Percentiles rank a stretch among this genome's conserved stretches.
These are phyloP conservation scores for Melampsora americana DNA, from an alignment of 1,284 basidiomycete genomes.

Conservation along the genomic window DNA sequence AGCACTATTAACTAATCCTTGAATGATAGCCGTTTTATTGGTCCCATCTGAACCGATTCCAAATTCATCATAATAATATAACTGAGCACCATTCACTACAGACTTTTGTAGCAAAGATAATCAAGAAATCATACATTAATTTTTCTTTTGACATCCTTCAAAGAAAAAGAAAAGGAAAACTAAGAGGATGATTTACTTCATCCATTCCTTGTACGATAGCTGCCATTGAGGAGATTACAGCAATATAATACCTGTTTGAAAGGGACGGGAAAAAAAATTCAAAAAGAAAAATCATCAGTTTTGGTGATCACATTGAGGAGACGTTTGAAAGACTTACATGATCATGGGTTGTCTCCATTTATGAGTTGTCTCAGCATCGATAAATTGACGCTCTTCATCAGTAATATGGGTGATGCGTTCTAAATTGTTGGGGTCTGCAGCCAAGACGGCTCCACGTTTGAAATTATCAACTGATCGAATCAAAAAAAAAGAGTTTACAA, in stretches of 20 bases:
- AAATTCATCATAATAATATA: slow-evolving; percentile 38
- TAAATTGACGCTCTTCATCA: slow-evolving; percentile 61
- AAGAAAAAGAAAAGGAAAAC: background rate
- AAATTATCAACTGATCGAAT: slow-evolving; percentile 55
- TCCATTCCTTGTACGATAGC: slow-evolving; percentile 54
- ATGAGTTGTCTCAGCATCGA: slow-evolving; percentile 63
- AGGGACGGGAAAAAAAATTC: too few species aligned
- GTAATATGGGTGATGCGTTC: slow-evolving; percentile 61
- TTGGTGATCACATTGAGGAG: too few species aligned
- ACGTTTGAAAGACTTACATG: slow-evolving; percentile 21
- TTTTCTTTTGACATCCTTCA: too few species aligned
- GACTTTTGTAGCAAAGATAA: slow-evolving; percentile 9
- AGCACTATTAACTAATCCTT: slow-evolving; percentile 71
- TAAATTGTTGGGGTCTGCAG: slow-evolving; percentile 62
- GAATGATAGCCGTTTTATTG: slow-evolving; percentile 54
- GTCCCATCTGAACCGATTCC: slow-evolving; percentile 42
- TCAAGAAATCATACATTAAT: background rate
- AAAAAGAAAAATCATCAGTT: too few species aligned
- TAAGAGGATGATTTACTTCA: slow-evolving; percentile 45
- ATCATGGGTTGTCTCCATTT: slow-evolving; percentile 44
- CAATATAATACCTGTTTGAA: slow-evolving; percentile 49
- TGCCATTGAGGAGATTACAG: slow-evolving; percentile 51
- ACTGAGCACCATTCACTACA: slow-evolving; percentile 50
- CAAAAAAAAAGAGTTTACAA: background rate
- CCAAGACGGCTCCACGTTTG: slow-evolving; percentile 65